phyloP scores from a whole-genome alignment of 805 yeast species.

The Lipomyces anomalus region DNA sequence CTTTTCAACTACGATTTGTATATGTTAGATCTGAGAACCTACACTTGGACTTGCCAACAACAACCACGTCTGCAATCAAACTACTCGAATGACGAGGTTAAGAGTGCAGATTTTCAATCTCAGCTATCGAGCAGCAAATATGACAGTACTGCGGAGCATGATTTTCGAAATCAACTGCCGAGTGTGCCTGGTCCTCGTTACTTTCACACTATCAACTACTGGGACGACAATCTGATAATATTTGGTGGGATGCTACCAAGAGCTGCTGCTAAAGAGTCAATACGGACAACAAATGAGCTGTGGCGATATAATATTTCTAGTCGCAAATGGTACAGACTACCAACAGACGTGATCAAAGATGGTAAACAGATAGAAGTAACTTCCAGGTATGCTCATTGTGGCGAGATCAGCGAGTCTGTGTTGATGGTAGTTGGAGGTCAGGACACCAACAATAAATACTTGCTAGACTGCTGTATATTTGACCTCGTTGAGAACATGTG shows the following conservation, averaged over 20 bases:
- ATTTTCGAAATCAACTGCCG: not conserved
- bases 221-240: conserved; percentile 7
- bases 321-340: conserved; percentile 3
- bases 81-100: not conserved
- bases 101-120: no score
- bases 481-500: conserved; percentile 2
- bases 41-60: conserved; percentile 6
- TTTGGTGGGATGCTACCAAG: conserved; percentile 13
- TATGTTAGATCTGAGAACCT: conserved; percentile 12
- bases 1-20: conserved; percentile 5
- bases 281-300: conserved; percentile 5
- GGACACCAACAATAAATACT: conserved; percentile 14
- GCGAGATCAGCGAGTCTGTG: conserved; percentile 10
- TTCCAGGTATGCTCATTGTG: conserved; percentile 17
- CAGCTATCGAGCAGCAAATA: no score
- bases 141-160: not conserved
- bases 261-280: not conserved
- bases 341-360: not conserved
- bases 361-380: not conserved
- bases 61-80: not conserved
- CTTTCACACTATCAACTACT: conserved; percentile 15
- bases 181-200: conserved; percentile 1
- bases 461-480: conserved; percentile 11
- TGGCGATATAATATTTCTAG: conserved; percentile 13
- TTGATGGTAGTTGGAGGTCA: conserved; percentile 23